These are phyloP conservation scores for Pholiota molesta DNA, from an alignment of 768 basidiomycete genomes.

Conservation along the genomic window DNA sequence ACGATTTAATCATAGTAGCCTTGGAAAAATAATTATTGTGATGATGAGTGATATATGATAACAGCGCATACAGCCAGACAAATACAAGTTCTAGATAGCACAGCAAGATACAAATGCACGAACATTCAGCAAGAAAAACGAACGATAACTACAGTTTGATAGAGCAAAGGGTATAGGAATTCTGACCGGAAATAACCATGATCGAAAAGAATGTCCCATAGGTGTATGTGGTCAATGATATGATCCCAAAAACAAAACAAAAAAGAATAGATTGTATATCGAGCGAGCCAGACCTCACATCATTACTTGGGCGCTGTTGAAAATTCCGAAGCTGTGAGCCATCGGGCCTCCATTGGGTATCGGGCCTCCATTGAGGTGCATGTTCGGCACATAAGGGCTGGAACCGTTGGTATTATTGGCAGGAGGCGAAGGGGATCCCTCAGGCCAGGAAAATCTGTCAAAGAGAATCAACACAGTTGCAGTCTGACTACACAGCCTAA, in stretches of 20 bases:
- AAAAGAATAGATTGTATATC: not conserved
- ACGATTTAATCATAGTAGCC: no score
- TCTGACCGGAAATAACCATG: not conserved
- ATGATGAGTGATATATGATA: not conserved
- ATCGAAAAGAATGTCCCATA: not conserved
- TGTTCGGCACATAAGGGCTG: slow-evolving; percentile 15
- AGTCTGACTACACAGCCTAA: no score
- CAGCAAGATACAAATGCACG: not conserved
- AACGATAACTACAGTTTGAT: not conserved
- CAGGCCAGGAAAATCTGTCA: slow-evolving; percentile 40
- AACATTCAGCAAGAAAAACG: not conserved
- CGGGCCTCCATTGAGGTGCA: slow-evolving; percentile 15
- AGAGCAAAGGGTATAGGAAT: not conserved
- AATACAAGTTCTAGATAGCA: not conserved
- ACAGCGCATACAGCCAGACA: not conserved
- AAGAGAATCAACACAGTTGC: not conserved
- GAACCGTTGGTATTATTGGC: slow-evolving; percentile 17
- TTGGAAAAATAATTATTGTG: no score
- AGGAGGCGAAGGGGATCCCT: slow-evolving; percentile 37
- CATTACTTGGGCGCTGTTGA: slow-evolving; percentile 30
- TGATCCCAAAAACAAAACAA: not conserved
- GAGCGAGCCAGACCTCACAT: slow-evolving; percentile 14
- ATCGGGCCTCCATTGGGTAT: slow-evolving; percentile 4
- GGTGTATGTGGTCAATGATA: not conserved
- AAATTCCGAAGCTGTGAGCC: slow-evolving; percentile 29